Evolutionary conservation across 345 rosid genomes (phyloP), one percentile per base, ranked within the genome.

Genomic region (Microcos paniculata): DNA sequence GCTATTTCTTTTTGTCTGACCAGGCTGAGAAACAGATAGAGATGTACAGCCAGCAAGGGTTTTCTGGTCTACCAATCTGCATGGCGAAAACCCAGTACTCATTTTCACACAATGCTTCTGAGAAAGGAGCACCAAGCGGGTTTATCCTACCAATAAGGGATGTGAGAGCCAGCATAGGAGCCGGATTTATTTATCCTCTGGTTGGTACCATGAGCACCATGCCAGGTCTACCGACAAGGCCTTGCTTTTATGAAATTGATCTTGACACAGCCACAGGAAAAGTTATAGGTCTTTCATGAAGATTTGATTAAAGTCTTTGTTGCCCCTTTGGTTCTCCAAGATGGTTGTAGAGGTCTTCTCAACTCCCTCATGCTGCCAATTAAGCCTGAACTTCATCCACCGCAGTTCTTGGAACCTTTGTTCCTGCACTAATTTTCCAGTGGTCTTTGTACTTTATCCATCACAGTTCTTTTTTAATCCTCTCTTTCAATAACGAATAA

Each of bases 41-140:
- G 89, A 90, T 96, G 94, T 96, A 93, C 83, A 92, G 83, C 77
- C 77, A 43, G 64, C 99, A 93, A 86, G 98, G 99, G 21, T 96
- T 96, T 84, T 85, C 94, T 12, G 87, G 82, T 63, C 89, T 96
- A 42, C 99, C 99, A n/a, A 92, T 96, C 79, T 93, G 99, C 84
- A 96, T 96, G 99, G 97, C 99, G 0, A 96, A 94, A 80, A 96
- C 99, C 18, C 99, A 96, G 75, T 96, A 96, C 71, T 96, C 99
- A 7, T 96, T 96, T 76, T 96, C 99, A 0, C 86, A 96, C 76
- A 87, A 87, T 57, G 97, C 97, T 9, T 77, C 94, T 0, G 86
- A 83, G 82, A 96, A 96, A 81, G 99, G 98, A 57, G 97, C 99
- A 52, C 99, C 99, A 0, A 57, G 85, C 0, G 97, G 98, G 59